Evolutionary conservation across 208 protist species (phyloP), one percentile per base, ranked within the genome.

Genomic region (Wallacemonas rigidus): DNA sequence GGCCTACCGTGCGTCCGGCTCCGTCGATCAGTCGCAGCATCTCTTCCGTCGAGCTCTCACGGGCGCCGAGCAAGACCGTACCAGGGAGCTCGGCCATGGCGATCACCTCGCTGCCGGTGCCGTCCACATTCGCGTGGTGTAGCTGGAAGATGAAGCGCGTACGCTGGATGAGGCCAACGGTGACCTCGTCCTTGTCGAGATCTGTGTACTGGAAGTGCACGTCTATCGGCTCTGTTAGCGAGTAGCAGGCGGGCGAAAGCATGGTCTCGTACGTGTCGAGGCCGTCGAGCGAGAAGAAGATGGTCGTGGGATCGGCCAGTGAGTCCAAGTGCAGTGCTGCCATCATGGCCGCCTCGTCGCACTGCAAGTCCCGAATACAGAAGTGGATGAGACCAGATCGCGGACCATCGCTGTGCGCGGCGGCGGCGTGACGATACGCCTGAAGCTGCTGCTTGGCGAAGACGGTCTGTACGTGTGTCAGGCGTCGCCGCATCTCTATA

Each of bases 391-490:
- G 51, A 26, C 91, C 86, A 47, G 68, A 57, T 26, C 11, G 5
- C 39, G 7, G 6, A 50, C 43, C 53, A 45, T 65, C n/a, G 12
- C 71, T 36, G 14, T 56, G 8, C 15, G 65, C 53, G 38, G 74
- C 65, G 40, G 62, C 74, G 50, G 80, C 81, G 5, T 65, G 47
- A 9, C 83, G 74, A 71, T 94, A 96, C 11, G 83, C 79, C 70
- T 93, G 83, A 17, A 96, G 79, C 69, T 96, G 91, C 77, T 94
- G 88, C 74, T 92, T 93, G 7, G 92, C 92, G 62, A 96, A 91
- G 6, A 90, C 82, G 0, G 92, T 94, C 77, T 96, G 92, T 8
- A 96, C 92, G 75, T 90, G 84, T 11, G 80, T 75, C 26, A 96
- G 61, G 0, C 89, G 76, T 7, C 86, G 77, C 17, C 92, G 89